Conservation (phyloP, 345 rosid genomes). For the Citrus glauca region DNA sequence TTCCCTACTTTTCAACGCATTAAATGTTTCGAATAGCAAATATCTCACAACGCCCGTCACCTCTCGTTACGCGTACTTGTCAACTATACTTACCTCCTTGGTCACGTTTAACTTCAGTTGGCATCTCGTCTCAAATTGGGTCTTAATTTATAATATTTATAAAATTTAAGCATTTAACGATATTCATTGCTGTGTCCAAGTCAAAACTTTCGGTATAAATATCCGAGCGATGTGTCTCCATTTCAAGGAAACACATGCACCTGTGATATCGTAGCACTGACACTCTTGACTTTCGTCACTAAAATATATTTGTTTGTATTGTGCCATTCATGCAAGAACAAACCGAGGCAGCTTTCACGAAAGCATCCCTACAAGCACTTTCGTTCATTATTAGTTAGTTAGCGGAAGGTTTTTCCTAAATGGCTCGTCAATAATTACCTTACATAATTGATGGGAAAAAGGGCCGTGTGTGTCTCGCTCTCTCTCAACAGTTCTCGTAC, state of each 20-base stretch:
- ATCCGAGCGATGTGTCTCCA: neutral
- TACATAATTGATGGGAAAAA: neutral
- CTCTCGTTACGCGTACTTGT: neutral
- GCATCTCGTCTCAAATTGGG: no score
- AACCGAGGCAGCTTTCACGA: neutral
- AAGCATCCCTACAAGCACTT: neutral
- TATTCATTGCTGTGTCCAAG: no score
- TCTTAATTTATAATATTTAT: no score
- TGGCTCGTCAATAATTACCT: neutral
- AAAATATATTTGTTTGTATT: no score
- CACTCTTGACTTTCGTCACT: neutral
- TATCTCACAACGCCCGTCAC: neutral
- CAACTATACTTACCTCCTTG: neutral
- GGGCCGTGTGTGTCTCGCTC: neutral
- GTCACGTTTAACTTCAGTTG: neutral
- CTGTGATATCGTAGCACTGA: neutral
- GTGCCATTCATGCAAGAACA: neutral
- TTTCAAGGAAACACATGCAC: neutral
- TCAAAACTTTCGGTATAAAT: neutral
- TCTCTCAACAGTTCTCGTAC: neutral
- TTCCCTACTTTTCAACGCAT: constrained; percentile 14
- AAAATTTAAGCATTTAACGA: no score
- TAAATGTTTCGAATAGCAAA: neutral
- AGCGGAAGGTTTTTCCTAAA: neutral
- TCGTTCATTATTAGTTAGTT: neutral